Percentiles rank a stretch among this genome's conserved stretches.
Evolutionary conservation across 2,329 filamentous ascomycete genomes (phyloP).

Genomic region (Colletotrichum eremochloae): DNA sequence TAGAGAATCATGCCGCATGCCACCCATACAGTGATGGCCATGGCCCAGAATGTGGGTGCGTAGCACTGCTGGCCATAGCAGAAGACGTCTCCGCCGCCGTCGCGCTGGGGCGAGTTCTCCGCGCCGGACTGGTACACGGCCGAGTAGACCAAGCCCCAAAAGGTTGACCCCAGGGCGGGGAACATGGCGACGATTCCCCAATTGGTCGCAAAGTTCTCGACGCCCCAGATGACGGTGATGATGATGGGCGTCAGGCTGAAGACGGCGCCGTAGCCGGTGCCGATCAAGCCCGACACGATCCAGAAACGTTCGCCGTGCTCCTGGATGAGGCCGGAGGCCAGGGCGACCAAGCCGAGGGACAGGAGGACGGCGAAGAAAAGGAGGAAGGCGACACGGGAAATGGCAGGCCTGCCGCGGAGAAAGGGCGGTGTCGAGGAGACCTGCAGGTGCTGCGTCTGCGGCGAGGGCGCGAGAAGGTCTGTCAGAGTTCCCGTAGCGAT

Average conservation of each 20-base stretch:
- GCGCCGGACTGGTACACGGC: constrained; percentile 81
- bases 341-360: constrained; percentile 80
- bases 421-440: constrained; percentile 49
- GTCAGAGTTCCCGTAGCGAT: constrained; percentile 91
- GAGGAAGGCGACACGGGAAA: constrained; percentile 86
- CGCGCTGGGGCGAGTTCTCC: constrained; percentile 53
- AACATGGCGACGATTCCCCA: constrained; percentile 96
- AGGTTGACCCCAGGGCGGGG: constrained; percentile 86
- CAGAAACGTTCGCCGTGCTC: constrained; percentile 85
- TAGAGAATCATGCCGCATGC: constrained; percentile 79
- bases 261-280: constrained; percentile 91
- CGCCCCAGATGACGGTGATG: constrained; percentile 97
- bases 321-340: constrained; percentile 82
- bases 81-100: constrained; percentile 65
- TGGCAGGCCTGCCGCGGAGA: constrained; percentile 58
- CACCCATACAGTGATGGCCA: constrained; percentile 83
- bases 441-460: constrained; percentile 70
- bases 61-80: constrained; percentile 90
- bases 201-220: constrained; percentile 98
- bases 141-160: constrained; percentile 94
- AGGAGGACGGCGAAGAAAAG: constrained; percentile 80
- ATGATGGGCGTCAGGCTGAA: constrained; percentile 93
- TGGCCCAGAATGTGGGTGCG: constrained; percentile 85
- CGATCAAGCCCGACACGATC: constrained; percentile 85
- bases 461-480: constrained; percentile 83